phyloP scores from a whole-genome alignment of 768 basidiomycete genomes.

The Tulasnella sp. region DNA sequence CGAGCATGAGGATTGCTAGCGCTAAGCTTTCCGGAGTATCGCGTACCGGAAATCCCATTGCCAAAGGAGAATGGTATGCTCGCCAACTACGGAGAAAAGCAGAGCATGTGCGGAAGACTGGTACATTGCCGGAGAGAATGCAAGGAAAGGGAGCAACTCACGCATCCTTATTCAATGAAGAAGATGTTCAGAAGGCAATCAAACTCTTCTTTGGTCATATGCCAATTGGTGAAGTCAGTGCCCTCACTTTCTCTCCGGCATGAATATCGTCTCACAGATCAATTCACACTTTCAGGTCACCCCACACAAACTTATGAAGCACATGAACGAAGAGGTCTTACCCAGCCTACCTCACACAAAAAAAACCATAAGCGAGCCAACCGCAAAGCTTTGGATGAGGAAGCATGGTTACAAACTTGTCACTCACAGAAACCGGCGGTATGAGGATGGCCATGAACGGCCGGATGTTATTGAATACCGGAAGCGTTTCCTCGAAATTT shows the following conservation, averaged over 20 bases:
- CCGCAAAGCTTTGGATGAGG: background rate
- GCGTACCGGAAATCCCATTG: background rate
- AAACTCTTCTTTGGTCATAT: background rate
- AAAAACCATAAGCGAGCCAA: background rate
- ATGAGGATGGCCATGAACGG: constrained; percentile 30
- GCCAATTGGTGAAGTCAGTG: background rate
- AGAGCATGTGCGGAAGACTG: background rate
- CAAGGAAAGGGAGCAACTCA: background rate
- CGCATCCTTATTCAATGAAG: background rate
- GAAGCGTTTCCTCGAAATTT: background rate
- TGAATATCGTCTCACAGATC: background rate
- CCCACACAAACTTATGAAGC: background rate
- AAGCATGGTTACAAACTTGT: background rate
- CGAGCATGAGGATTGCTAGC: background rate
- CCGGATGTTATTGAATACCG: constrained; percentile 17
- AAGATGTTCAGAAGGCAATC: background rate
- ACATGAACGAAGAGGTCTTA: background rate
- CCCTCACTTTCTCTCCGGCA: background rate
- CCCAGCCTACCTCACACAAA: background rate
- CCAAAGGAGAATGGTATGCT: background rate
- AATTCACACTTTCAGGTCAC: background rate
- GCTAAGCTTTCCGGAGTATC: background rate
- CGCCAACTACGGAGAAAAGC: background rate
- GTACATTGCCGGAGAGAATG: background rate
- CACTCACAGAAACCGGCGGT: constrained; percentile 17